A percentile compares a stretch with the other conserved stretches of the same genome.
phyloP scores from a whole-genome alignment of 495 filamentous ascomycete genomes.

The Ramalina intermedia region DNA sequence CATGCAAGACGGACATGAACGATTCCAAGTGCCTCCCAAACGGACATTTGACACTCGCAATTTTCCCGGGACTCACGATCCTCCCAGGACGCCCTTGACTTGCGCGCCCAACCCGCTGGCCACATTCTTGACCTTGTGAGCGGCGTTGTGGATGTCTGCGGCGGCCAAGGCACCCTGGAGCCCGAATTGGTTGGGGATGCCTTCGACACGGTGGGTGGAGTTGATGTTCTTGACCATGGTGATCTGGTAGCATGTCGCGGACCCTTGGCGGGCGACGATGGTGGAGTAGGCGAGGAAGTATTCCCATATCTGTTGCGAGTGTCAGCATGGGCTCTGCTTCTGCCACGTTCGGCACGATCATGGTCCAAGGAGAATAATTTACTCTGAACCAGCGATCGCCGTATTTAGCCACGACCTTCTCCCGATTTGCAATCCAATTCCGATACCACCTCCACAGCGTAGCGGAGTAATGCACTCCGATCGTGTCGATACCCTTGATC shows the following conservation, averaged over 20 bases:
- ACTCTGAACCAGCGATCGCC: constrained; percentile 92
- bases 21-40: too few relatives aligned
- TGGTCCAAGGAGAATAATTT: too few relatives aligned
- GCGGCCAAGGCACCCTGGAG: constrained; percentile 53
- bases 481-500: constrained; percentile 56
- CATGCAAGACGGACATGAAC: too few relatives aligned
- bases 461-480: constrained; percentile 93
- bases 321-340: neutral
- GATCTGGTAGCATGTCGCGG: constrained; percentile 93
- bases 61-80: too few relatives aligned
- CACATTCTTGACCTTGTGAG: constrained; percentile 7
- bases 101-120: constrained; percentile 15
- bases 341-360: neutral
- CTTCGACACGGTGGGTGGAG: constrained; percentile 85
- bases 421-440: constrained; percentile 93
- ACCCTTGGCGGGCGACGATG: constrained; percentile 85
- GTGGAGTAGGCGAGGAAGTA: constrained; percentile 91
- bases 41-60: too few relatives aligned
- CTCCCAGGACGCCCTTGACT: constrained; percentile 11
- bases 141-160: constrained; percentile 9
- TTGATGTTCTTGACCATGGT: constrained; percentile 96
- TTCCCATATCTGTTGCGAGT: constrained; percentile 70
- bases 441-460: constrained; percentile 98
- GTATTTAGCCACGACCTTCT: constrained; percentile 92
- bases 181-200: constrained; percentile 58